These are phyloP conservation scores for Paraurostyla sp. DNA, from an alignment of 73 alveolate species.

Conservation along the genomic window DNA sequence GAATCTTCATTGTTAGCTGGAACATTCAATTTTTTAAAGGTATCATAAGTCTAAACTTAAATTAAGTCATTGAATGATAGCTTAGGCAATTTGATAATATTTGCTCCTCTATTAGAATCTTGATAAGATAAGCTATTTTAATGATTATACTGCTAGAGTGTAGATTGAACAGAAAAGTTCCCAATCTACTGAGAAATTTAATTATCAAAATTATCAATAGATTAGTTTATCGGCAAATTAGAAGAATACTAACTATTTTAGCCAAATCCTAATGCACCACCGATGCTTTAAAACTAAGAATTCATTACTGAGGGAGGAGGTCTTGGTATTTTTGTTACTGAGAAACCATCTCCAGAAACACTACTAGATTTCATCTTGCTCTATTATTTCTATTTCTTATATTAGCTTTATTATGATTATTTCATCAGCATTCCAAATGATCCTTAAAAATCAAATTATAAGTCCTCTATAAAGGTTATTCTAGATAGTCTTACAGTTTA, in stretches of 20 bases:
- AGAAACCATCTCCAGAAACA: not conserved
- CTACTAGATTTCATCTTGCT: not conserved
- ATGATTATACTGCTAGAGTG: no score
- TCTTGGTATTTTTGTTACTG: not conserved
- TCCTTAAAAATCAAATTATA: slow-evolving; percentile 37
- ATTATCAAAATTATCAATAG: not conserved
- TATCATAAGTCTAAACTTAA: slow-evolving; percentile 31
- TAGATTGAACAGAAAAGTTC: no score
- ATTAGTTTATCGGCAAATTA: not conserved
- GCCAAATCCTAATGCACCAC: no score
- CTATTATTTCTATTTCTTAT: not conserved
- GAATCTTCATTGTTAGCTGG: not conserved
- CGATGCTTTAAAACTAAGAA: slow-evolving; percentile 20
- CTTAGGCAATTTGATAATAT: slow-evolving; percentile 27
- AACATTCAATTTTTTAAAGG: slow-evolving; percentile 26
- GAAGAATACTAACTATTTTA: not conserved
- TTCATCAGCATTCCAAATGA: slow-evolving; percentile 31
- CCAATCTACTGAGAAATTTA: no score
- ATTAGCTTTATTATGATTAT: not conserved
- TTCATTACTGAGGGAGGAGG: slow-evolving; percentile 43
- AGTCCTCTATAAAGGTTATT: slow-evolving; percentile 18
- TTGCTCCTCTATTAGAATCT: not conserved
- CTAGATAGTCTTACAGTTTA: not conserved
- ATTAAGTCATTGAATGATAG: slow-evolving; percentile 40
- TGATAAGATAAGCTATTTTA: not conserved